These are phyloP conservation scores for Filosporella fistucella DNA, from an alignment of 495 filamentous ascomycete species.

Conservation along the genomic window DNA sequence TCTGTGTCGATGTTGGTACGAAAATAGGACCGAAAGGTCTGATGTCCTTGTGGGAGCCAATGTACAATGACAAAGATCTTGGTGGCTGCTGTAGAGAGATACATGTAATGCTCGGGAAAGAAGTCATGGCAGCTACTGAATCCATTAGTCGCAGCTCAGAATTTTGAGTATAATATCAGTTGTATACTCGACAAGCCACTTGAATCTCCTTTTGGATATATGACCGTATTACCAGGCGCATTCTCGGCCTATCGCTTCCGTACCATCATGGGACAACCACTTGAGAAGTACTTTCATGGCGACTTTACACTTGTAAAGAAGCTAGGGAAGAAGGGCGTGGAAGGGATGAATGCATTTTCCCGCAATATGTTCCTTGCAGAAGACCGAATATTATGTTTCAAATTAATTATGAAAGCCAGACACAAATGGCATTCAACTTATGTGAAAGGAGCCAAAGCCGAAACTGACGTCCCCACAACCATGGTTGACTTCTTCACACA, in stretches of 20 bases:
- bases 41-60: constrained; percentile 90
- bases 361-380: constrained; percentile 99
- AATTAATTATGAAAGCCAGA: constrained; percentile 94
- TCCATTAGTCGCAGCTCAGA: constrained; percentile 91
- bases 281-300: constrained; percentile 99
- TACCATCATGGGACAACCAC: constrained; percentile 93
- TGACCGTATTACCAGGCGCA: constrained; percentile 93
- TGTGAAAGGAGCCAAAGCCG: constrained; percentile 95
- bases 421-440: constrained; percentile 99
- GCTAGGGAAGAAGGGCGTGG: constrained; percentile 96
- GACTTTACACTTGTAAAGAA: constrained; percentile 95
- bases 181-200: constrained; percentile 98
- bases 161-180: constrained; percentile 99
- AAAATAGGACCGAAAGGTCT: constrained; percentile 93
- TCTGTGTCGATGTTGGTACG: constrained; percentile 93
- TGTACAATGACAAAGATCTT: constrained; percentile 98
- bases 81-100: constrained; percentile 99
- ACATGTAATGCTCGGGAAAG: constrained; percentile 95
- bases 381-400: constrained; percentile 99
- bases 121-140: constrained; percentile 90
- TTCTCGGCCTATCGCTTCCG: constrained; percentile 98
- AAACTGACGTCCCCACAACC: constrained; percentile 97
- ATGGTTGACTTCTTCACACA: constrained; percentile 96
- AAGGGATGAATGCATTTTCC: constrained; percentile 99
- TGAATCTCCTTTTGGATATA: constrained; percentile 95